These are phyloP conservation scores for Sparassis latifolia DNA, from an alignment of 1,284 basidiomycete genomes.

Conservation along the genomic window DNA sequence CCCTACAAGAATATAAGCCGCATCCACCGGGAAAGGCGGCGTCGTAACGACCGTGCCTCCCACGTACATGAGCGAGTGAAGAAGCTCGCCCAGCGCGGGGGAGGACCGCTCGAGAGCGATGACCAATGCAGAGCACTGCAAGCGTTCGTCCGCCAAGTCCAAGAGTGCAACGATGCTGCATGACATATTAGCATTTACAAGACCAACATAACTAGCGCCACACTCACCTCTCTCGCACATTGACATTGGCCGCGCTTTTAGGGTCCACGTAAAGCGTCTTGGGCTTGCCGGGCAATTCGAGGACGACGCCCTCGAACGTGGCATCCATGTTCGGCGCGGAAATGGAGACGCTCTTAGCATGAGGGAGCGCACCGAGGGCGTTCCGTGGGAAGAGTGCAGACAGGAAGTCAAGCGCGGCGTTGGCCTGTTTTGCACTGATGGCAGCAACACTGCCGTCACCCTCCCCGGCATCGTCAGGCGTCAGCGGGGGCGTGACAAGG, in stretches of 20 bases:
- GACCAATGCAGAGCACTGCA: constrained; percentile 69
- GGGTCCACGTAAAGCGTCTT: constrained; percentile 78
- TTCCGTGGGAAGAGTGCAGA: constrained; percentile 69
- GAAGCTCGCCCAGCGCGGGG: constrained; percentile 49
- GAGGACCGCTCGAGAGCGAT: constrained; percentile 65
- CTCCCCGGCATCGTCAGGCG: constrained; percentile 40
- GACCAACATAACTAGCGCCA: constrained; percentile 5
- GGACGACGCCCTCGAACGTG: constrained; percentile 69
- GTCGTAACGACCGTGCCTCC: constrained; percentile 72
- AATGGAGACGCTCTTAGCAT: constrained; percentile 67
- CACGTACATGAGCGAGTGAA: constrained; percentile 81
- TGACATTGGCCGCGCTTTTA: constrained; percentile 70
- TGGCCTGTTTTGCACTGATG: constrained; percentile 34
- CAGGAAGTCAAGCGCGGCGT: constrained; percentile 68
- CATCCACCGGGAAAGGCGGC: constrained; percentile 64
- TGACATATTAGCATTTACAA: neutral
- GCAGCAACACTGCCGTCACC: constrained; percentile 23
- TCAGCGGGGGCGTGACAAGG: constrained; percentile 56
- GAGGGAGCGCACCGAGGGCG: constrained; percentile 56
- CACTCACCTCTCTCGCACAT: constrained; percentile 68
- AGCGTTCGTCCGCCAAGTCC: constrained; percentile 74
- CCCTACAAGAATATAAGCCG: constrained; percentile 69
- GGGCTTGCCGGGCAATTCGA: constrained; percentile 61
- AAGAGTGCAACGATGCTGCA: constrained; percentile 73
- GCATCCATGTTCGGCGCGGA: constrained; percentile 58